Base-by-base conservation (phyloP, 148 eudicot species). In the Rhododendron kiyosumense region DNA sequence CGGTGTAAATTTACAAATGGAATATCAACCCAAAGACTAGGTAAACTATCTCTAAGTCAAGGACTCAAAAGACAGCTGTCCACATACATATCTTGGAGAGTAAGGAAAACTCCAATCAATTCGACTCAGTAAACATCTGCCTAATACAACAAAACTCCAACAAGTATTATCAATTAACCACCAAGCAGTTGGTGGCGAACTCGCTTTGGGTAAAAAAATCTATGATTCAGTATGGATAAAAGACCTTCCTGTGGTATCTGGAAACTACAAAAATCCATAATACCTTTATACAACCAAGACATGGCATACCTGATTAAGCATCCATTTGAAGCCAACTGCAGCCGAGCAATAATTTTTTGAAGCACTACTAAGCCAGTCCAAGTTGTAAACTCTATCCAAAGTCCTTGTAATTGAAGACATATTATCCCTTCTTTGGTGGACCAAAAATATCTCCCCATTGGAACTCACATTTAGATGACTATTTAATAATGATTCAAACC, bases 261-360 rank as follows among this genome's bases (percentile, higher is more conserved):
- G 38, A 73, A 54, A 36, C 52, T 8, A 7, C 26, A 48, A 30
- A 83, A 67, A 48, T 10, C n/a, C 7, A 5, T 8, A 26, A 34
- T 54, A 74, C 34, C 51, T 28, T 11, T 13, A 36, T 34, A 51
- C 36, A 28, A 17, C 57, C 7, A 36, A 76, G 32, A 75, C 46
- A 32, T 15, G 77, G 3, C 12, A 48, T 92, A 97, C 99, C 98
- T 95, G 99, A 90, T 95, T 97, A 81, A 97, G 94, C 99, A 97
- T 97, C 99, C 99, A 97, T 90, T 95, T 97, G 93, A 95, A 94
- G 87, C 99, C 99, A 79, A 97, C 90, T 45, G 99, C 99, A 76
- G 98, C 98, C 3, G 98, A 93, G 84, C 99, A 97, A 79, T 95
- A 92, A 84, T 93, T 97, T 91, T 94, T 97, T 78, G 99, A 94